These are phyloP conservation scores for Cercospora sojina DNA, from an alignment of 2,329 filamentous ascomycete species.

Conservation along the genomic window DNA sequence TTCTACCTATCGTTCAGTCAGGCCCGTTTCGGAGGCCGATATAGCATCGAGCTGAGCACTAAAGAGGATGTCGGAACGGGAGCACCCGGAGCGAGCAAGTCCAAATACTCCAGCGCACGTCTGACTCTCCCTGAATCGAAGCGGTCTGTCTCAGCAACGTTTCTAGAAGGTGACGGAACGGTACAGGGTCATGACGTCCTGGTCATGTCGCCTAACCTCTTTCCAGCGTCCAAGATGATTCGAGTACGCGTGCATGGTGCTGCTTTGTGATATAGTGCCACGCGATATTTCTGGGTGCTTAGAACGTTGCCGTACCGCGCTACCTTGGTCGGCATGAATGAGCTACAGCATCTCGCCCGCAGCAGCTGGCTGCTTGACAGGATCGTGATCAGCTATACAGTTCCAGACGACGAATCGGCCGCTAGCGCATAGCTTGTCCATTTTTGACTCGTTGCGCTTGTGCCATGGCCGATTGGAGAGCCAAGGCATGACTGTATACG, in stretches of 20 bases:
- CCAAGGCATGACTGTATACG: background rate
- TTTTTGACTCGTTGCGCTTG: background rate
- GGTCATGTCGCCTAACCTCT: background rate
- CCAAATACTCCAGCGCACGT: background rate
- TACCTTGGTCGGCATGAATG: background rate
- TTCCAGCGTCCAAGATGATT: background rate
- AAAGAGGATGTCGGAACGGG: background rate
- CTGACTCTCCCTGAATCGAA: background rate
- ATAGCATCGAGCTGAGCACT: background rate
- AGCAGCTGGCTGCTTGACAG: background rate
- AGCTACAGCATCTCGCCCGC: background rate
- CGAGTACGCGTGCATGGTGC: background rate
- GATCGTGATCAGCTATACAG: background rate
- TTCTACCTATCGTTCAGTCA: slow-evolving; percentile 3
- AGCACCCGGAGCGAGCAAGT: background rate
- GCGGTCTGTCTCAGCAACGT: background rate
- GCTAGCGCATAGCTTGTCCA: background rate
- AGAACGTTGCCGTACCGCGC: background rate
- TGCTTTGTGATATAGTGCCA: background rate
- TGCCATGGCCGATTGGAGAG: background rate
- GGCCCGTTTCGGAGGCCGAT: slow-evolving; percentile 1
- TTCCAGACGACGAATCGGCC: background rate
- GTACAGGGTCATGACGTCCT: background rate
- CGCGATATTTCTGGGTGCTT: background rate
- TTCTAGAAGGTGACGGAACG: background rate